phyloP scores from a whole-genome alignment of 1,284 basidiomycete genomes.

The Vanrija sp. region DNA sequence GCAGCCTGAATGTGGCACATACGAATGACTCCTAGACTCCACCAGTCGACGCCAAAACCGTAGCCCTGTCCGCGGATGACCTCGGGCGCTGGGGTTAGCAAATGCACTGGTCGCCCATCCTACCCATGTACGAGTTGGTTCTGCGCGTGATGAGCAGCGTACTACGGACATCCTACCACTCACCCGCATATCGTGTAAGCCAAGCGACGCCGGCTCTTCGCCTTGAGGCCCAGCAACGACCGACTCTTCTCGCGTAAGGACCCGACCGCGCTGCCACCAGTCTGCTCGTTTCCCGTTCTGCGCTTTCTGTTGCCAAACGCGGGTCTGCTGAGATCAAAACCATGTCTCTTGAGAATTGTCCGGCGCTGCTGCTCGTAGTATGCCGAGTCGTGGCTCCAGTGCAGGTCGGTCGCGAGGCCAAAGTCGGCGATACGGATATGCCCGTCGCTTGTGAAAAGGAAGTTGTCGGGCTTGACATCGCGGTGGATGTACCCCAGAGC shows the following conservation, averaged over 20 bases:
- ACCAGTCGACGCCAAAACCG: conserved; percentile 94
- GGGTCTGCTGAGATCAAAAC: conserved; percentile 66
- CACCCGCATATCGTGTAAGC: conserved; percentile 82
- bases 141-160: conserved; percentile 51
- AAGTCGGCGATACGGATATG: conserved; percentile 96
- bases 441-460: conserved; percentile 85
- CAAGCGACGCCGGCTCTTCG: conserved; percentile 85
- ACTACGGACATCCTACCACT: conserved; percentile 41
- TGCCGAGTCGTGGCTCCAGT: conserved; percentile 75
- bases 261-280: conserved; percentile 53
- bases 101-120: background rate
- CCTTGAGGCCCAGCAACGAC: conserved; percentile 42
- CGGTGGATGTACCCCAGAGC: conserved; percentile 93
- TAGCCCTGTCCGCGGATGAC: conserved; percentile 83
- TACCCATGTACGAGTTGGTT: conserved; percentile 85
- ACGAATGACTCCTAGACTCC: conserved; percentile 86
- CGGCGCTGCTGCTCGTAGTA: conserved; percentile 93
- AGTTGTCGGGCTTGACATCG: conserved; percentile 96
- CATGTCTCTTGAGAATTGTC: conserved; percentile 84
- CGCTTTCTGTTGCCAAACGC: conserved; percentile 16
- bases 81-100: conserved; percentile 75
- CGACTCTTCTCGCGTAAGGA: conserved; percentile 59
- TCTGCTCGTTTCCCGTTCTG: background rate
- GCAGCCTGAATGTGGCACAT: conserved; percentile 6
- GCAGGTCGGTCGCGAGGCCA: conserved; percentile 70